Evolutionary conservation across 2,329 filamentous ascomycete species (phyloP), one percentile per base, ranked within the genome.

Genomic region (Trichoderma sp.): DNA sequence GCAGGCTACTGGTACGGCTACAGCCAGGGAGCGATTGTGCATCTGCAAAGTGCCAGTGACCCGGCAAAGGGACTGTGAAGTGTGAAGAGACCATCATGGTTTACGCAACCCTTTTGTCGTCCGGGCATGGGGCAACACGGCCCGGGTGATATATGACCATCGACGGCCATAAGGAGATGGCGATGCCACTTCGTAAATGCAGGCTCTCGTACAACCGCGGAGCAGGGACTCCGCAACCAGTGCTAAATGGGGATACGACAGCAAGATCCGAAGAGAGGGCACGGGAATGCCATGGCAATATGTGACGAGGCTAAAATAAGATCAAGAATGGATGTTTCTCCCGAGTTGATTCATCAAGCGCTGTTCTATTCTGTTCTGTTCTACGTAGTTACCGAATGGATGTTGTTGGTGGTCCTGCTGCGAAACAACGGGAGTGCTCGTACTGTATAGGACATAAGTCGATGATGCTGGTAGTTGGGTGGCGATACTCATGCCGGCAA

Each of bases 121-220:
- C 19, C 15, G 37, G 39, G 29, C 4, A 45, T 45, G 37, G 50
- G 61, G 17, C 25, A 12, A 25, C 37, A 22, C 32, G 42, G 42
- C 8, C 37, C 17, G 52, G 61, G n/a, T 65, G 61, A 57, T 65
- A 57, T 65, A 65, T 65, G 61, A 65, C 52, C 48, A 17, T 25
- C 19, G 25, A 45, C 34, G 52, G 35, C 48, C 52, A 53, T 27
- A 25, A 45, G 52, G 27, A 57, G 35, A 57, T 25, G 61, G 53
- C 25, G 61, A 65, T 57, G 61, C 25, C 39, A 57, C 61, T 65
- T 65, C 52, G 61, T 65, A 65, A 42, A 48, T 65, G 61, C 52
- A 35, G 61, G 45, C 15, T 35, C 48, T 64, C 48, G 60, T 54
- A 63, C 60, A 29, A 64, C 19, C 12, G 45, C 42, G 60, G 60